These are phyloP conservation scores for Colletotrichum phormii DNA, from an alignment of 2,329 filamentous ascomycete genomes.

Conservation along the genomic window DNA sequence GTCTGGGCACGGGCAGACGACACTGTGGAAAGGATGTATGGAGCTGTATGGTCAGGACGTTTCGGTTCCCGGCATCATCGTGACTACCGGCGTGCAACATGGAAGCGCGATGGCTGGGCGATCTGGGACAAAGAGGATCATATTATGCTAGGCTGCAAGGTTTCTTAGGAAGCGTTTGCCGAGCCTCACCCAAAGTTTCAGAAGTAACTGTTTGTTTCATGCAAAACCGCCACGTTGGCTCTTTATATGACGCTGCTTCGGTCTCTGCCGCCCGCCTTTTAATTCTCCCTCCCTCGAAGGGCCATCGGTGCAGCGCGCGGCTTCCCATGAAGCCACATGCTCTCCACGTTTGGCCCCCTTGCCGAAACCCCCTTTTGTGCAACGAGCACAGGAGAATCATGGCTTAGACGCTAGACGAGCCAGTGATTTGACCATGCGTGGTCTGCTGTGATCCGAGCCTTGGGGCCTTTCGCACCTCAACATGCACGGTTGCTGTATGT, in stretches of 20 bases:
- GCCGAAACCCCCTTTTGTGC: constrained; percentile 13
- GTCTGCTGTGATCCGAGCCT: constrained; percentile 21
- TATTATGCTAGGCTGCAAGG: constrained; percentile 1
- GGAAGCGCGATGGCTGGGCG: background rate
- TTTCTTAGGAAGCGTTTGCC: background rate
- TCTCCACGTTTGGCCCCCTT: constrained; percentile 10
- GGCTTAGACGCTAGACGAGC: background rate
- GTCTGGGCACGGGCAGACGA: background rate
- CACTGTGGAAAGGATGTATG: background rate
- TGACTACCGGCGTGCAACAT: constrained; percentile 16
- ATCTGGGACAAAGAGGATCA: background rate
- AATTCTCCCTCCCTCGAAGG: background rate
- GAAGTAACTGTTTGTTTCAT: constrained; percentile 30
- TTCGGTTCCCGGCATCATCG: constrained; percentile 28
- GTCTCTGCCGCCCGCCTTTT: background rate
- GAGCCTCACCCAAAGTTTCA: constrained; percentile 9
- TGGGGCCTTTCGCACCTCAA: constrained; percentile 14
- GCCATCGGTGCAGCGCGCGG: background rate
- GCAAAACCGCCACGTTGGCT: constrained; percentile 22
- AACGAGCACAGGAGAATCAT: background rate
- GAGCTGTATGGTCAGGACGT: background rate
- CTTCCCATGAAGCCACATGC: constrained; percentile 22
- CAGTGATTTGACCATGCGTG: constrained; percentile 17
- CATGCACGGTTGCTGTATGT: constrained; percentile 27
- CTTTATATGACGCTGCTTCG: constrained; percentile 14